A percentile compares a stretch with the other conserved stretches of the same genome.
phyloP scores from a whole-genome alignment of 257 asterid species.

The Phtheirospermum japonicum region DNA sequence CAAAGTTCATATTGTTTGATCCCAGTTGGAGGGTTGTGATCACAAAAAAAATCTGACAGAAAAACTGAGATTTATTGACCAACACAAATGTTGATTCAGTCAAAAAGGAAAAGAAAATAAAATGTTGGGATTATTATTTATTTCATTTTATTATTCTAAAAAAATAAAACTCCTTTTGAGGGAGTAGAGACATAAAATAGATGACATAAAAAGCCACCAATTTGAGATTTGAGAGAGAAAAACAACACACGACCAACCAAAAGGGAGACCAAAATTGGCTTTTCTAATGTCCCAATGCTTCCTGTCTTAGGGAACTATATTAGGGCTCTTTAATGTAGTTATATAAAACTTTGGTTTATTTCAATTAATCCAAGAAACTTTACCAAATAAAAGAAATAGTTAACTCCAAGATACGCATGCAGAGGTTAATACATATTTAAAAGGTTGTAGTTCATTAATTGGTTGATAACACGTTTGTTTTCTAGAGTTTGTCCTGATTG shows the following conservation, averaged over 20 bases:
- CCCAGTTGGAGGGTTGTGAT: constrained; percentile 64
- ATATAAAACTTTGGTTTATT: constrained; percentile 28
- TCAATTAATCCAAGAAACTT: constrained; percentile 40
- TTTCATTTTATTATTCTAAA: too few relatives aligned
- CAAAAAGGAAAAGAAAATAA: constrained; percentile 33
- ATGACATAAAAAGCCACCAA: constrained; percentile 52
- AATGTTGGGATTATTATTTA: not conserved
- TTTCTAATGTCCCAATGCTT: constrained; percentile 44
- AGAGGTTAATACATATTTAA: constrained; percentile 21
- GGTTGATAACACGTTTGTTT: constrained; percentile 28
- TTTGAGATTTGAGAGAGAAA: constrained; percentile 41
- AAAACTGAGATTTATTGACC: constrained; percentile 46
- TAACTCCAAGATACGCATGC: constrained; percentile 57
- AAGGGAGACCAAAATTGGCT: constrained; percentile 48
- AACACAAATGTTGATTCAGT: constrained; percentile 35
- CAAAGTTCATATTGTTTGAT: constrained; percentile 69
- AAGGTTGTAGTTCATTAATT: constrained; percentile 13
- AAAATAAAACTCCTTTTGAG: constrained; percentile 43
- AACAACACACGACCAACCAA: constrained; percentile 37
- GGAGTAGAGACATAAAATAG: constrained; percentile 42
- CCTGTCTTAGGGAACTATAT: constrained; percentile 31
- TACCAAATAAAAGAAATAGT: constrained; percentile 21
- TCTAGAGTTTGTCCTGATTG: constrained; percentile 36
- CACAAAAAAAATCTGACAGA: constrained; percentile 40
- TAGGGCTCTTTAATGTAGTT: constrained; percentile 32